Percentiles rank a stretch among this genome's conserved stretches.
phyloP scores from a whole-genome alignment of 2,329 filamentous ascomycete species.

The Didymella segeticola region DNA sequence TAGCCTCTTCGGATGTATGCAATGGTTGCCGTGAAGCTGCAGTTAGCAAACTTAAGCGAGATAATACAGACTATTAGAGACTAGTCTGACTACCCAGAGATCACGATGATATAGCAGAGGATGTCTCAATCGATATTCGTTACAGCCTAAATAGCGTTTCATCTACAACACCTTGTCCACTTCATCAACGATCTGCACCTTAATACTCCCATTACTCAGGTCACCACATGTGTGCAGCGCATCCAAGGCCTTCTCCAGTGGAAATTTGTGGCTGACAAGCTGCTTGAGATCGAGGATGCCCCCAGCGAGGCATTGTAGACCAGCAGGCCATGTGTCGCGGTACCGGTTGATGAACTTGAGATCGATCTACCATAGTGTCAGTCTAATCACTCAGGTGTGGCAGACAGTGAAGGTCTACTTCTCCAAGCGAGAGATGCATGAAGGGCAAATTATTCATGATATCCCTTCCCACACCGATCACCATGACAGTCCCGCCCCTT shows the following conservation, averaged over 20 bases:
- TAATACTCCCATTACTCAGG: slow-evolving; percentile 62
- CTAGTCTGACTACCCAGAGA: too few species aligned
- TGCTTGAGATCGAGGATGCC: slow-evolving; percentile 67
- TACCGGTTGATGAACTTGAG: slow-evolving; percentile 76
- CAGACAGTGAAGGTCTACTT: slow-evolving; percentile 49
- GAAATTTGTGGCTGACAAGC: slow-evolving; percentile 68
- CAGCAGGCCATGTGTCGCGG: slow-evolving; percentile 72
- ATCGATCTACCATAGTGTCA: slow-evolving; percentile 59
- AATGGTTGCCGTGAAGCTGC: too few species aligned
- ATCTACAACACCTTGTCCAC: slow-evolving; percentile 33
- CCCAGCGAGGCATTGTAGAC: slow-evolving; percentile 66
- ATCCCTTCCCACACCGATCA: slow-evolving; percentile 68
- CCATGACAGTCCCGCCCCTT: slow-evolving; percentile 66
- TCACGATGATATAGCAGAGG: not conserved
- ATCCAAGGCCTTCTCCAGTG: slow-evolving; percentile 66
- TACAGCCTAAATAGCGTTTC: not conserved
- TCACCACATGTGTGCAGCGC: slow-evolving; percentile 63
- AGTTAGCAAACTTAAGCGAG: too few species aligned
- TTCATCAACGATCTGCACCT: slow-evolving; percentile 65
- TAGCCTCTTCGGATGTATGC: too few species aligned
- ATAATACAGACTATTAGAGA: too few species aligned
- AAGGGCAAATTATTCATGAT: slow-evolving; percentile 72
- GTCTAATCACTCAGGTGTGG: not conserved
- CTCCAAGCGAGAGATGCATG: slow-evolving; percentile 69
- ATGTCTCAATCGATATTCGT: not conserved